These are phyloP conservation scores for Claviceps arundinis DNA, from an alignment of 2,329 filamentous ascomycete species.

Conservation along the genomic window DNA sequence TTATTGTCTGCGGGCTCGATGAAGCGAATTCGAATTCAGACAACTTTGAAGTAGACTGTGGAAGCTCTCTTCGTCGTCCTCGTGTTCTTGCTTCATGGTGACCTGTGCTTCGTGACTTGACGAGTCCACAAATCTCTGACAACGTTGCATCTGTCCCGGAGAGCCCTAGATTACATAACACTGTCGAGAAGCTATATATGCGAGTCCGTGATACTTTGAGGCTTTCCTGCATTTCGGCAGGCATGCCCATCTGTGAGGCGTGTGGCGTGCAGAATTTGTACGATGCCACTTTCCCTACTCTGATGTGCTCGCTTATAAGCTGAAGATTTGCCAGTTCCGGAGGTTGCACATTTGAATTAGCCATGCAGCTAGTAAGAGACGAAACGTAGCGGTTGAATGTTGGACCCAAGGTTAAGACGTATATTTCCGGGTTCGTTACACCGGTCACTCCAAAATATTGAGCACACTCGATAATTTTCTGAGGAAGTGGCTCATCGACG, in stretches of 20 bases:
- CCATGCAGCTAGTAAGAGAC: conserved; percentile 22
- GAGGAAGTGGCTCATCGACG: conserved; percentile 20
- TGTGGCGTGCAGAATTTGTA: conserved; percentile 17
- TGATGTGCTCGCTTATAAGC: conserved; percentile 22
- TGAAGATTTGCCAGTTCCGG: conserved; percentile 20
- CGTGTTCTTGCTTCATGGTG: neutral
- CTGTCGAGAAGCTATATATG: conserved; percentile 6
- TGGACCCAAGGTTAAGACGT: conserved; percentile 22
- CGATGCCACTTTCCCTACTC: conserved; percentile 24
- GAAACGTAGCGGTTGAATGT: conserved; percentile 25
- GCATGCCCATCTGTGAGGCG: neutral
- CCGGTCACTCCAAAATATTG: conserved; percentile 16
- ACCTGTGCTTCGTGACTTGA: neutral
- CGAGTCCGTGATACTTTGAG: conserved; percentile 1
- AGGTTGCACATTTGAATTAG: conserved; percentile 20
- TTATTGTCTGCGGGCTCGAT: neutral
- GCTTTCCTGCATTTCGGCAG: neutral
- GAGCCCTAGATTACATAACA: neutral
- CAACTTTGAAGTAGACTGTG: neutral
- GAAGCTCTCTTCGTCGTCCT: neutral
- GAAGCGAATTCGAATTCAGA: neutral
- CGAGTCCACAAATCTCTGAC: neutral
- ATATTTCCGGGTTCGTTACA: conserved; percentile 24
- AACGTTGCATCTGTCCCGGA: neutral
- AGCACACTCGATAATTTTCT: conserved; percentile 18